phyloP scores from a whole-genome alignment of 2,329 filamentous ascomycete species.

The Penicillium sp. region DNA sequence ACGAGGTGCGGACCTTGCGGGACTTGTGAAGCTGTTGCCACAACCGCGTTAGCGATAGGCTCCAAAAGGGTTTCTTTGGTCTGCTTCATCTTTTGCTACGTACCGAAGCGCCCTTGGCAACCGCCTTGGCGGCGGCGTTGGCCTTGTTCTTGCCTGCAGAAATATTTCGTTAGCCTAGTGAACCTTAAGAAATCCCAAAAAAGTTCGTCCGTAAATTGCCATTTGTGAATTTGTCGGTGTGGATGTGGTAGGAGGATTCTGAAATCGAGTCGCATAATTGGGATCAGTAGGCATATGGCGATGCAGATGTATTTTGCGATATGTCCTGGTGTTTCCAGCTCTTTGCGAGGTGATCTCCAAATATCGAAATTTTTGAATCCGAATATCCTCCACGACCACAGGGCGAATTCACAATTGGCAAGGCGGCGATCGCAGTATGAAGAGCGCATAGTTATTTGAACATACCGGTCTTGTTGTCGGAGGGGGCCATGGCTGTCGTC shows the following conservation, averaged over 20 bases:
- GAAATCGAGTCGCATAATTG: neutral
- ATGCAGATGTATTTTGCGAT: neutral
- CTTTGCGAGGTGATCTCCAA: slow-evolving; percentile 5
- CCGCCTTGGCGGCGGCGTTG: slow-evolving; percentile 89
- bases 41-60: slow-evolving; percentile 12
- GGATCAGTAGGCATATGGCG: neutral
- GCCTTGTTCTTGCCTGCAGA: slow-evolving; percentile 64
- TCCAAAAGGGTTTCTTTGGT: slow-evolving; percentile 9
- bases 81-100: slow-evolving; percentile 44
- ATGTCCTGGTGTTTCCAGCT: neutral
- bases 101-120: slow-evolving; percentile 95
- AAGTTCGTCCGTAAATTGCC: slow-evolving; percentile 12
- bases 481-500: slow-evolving; percentile 50
- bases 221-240: slow-evolving; percentile 13
- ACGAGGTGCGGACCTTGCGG: slow-evolving; percentile 86
- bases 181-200: slow-evolving; percentile 5
- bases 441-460: slow-evolving; percentile 14
- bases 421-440: slow-evolving; percentile 42
- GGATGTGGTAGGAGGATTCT: neutral
- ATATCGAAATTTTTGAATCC: slow-evolving; percentile 7
- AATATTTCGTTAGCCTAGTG: slow-evolving; percentile 27
- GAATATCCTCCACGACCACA: slow-evolving; percentile 11
- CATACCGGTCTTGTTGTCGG: slow-evolving; percentile 48
- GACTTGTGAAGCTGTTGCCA: slow-evolving; percentile 70
- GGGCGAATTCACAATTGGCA: slow-evolving; percentile 21